These are phyloP conservation scores for Scytalidium lignicola DNA, from an alignment of 2,329 filamentous ascomycete species.

Conservation along the genomic window DNA sequence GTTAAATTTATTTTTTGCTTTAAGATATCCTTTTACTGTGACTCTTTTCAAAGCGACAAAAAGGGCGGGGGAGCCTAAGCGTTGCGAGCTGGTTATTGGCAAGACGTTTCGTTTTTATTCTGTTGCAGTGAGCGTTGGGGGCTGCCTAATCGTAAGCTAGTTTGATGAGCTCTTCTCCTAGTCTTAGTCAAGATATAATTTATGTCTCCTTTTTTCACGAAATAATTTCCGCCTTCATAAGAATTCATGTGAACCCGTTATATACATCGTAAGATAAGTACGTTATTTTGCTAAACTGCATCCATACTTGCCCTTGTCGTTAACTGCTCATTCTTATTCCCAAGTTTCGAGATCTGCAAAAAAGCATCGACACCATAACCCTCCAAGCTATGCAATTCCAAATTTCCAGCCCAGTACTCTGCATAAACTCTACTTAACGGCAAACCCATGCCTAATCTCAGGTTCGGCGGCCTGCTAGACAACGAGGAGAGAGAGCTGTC, in stretches of 20 bases:
- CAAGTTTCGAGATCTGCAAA: conserved; percentile 89
- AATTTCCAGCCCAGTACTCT: conserved; percentile 93
- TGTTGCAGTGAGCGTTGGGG: conserved; percentile 9
- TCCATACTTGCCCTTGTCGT: conserved; percentile 73
- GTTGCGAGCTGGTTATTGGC: conserved; percentile 24
- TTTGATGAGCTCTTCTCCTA: conserved; percentile 20
- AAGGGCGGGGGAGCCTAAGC: conserved; percentile 13
- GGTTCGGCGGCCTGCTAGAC: conserved; percentile 75
- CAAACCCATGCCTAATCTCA: conserved; percentile 86
- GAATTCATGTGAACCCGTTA: too few relatives aligned
- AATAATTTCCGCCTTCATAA: too few relatives aligned
- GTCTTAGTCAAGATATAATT: conserved; percentile 31
- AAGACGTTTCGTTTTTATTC: conserved; percentile 21
- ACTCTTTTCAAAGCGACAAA: conserved; percentile 6
- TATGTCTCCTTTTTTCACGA: conserved; percentile 20
- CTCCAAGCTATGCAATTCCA: conserved; percentile 88
- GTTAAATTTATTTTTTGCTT: conserved; percentile 45
- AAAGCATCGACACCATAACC: conserved; percentile 97
- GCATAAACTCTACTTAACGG: conserved; percentile 93
- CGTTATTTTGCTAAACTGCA: conserved; percentile 42
- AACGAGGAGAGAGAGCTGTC: conserved; percentile 66
- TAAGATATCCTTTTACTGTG: neutral
- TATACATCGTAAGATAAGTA: neutral
- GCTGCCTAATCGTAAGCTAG: conserved; percentile 20
- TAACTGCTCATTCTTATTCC: conserved; percentile 96